Conservation (phyloP, 495 filamentous ascomycete species). For the Xylaria grammica region DNA sequence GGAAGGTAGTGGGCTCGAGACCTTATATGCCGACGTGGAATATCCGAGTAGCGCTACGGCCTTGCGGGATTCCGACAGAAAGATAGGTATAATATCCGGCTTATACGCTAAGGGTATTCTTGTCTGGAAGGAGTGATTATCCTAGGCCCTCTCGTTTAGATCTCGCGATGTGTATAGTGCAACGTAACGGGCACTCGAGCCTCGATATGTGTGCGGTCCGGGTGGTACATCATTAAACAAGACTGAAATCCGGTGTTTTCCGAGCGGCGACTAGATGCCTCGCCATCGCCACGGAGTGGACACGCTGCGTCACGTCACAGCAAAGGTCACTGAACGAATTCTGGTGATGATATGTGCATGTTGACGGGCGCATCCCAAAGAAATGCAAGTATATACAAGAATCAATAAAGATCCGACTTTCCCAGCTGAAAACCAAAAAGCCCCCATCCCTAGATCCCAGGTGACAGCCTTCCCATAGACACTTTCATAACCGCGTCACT, state of each 20-base stretch:
- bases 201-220: too few relatives aligned
- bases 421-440: neutral
- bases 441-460: neutral
- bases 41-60: constrained; percentile 44
- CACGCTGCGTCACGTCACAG: neutral
- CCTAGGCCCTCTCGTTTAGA: neutral
- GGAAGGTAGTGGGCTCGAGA: constrained; percentile 35
- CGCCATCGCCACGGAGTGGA: neutral
- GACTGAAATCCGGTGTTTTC: too few relatives aligned
- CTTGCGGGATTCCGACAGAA: constrained; percentile 43
- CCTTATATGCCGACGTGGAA: constrained; percentile 42
- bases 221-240: too few relatives aligned
- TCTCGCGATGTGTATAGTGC: neutral
- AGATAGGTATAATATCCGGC: constrained; percentile 47
- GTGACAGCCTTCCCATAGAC: neutral
- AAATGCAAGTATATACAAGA: constrained; percentile 19
- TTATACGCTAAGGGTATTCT: constrained; percentile 52
- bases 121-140: constrained; percentile 43
- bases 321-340: neutral
- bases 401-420: neutral
- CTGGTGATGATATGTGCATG: constrained; percentile 15
- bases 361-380: constrained; percentile 1
- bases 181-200: too few relatives aligned
- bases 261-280: too few relatives aligned
- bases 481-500: neutral